These are phyloP conservation scores for Magnolia sinica DNA, from an alignment of 164 flowering plant genomes.

Conservation along the genomic window DNA sequence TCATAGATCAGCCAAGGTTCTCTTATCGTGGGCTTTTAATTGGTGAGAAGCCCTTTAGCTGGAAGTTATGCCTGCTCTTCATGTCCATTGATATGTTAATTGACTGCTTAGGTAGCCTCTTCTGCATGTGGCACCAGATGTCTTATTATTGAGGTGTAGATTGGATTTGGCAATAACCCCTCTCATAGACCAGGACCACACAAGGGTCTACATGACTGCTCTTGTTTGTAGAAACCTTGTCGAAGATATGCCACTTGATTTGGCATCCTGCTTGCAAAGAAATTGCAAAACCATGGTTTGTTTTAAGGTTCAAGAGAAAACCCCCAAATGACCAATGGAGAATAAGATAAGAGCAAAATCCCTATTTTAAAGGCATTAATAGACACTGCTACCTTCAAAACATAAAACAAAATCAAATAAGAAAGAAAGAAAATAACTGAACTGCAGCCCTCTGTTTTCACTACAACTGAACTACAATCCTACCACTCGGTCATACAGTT, in stretches of 20 bases:
- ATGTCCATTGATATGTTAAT: neutral
- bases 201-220: neutral
- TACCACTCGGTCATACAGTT: neutral
- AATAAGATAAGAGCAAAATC: neutral
- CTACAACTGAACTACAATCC: neutral
- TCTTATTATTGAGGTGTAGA: neutral
- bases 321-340: neutral
- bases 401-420: too few species aligned
- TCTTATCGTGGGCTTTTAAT: constrained; percentile 77
- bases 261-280: neutral
- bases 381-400: neutral
- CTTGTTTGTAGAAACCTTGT: neutral
- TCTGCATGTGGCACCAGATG: neutral
- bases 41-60: constrained; percentile 39
- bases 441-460: neutral
- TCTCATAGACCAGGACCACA: neutral
- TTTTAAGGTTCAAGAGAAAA: neutral
- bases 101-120: neutral
- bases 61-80: neutral
- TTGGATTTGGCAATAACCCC: neutral
- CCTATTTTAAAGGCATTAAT: neutral
- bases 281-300: neutral
- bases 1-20: constrained; percentile 76
- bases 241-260: neutral
- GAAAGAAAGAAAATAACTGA: too few species aligned